Base-by-base conservation (phyloP, 1,139 yeast genomes). In the Debaryomyces psychrophilus region DNA sequence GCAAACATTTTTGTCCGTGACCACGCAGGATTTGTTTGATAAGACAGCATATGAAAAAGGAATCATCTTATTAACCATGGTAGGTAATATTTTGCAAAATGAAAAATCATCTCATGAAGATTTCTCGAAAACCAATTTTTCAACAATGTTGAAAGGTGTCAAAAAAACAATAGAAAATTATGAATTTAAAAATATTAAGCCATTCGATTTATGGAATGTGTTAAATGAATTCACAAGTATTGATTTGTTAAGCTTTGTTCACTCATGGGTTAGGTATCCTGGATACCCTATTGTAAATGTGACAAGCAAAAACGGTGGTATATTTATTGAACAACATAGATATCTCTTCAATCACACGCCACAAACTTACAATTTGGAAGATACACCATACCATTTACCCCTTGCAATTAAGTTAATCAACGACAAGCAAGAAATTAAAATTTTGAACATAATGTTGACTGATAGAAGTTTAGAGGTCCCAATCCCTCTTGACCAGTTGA, bases 41-140 rank as follows among this genome's bases (percentile, higher is more conserved):
- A 76, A 75, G 27, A 71, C 73, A 47, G 69, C 83, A 1, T 87
- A 86, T 56, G 82, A 81, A 44, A 85, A 84, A 61, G 93, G 92
- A 17, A 79, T 86, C 44, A 69, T 76, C 15, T 61, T 85, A 17
- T 55, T 86, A 37, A 73, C 86, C 62, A 79, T 81, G 78, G 59
- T 86, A 34, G 79, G 76, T 17, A 68, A 74, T 43, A 53, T 77
- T 34, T 66, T 80, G 49, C 77, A 75, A 25, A 58, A 59, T 25
- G 70, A 68, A 3, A 62, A 62, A 47, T 17, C 20, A 27, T 37
- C n/a, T 27, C 14, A 18, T 14, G 36, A 43, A 27, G 38, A 40
- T 22, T 50, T 48, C 9, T 46, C 49, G 2, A 51, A 51, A 5
- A 61, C 61, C 29, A 62, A 66, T 45, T 63, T 62, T 23, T 46